A percentile compares a stretch with the other conserved stretches of the same genome.
phyloP scores from a whole-genome alignment of 2,329 filamentous ascomycete species.

The Aureobasidium melanogenum region DNA sequence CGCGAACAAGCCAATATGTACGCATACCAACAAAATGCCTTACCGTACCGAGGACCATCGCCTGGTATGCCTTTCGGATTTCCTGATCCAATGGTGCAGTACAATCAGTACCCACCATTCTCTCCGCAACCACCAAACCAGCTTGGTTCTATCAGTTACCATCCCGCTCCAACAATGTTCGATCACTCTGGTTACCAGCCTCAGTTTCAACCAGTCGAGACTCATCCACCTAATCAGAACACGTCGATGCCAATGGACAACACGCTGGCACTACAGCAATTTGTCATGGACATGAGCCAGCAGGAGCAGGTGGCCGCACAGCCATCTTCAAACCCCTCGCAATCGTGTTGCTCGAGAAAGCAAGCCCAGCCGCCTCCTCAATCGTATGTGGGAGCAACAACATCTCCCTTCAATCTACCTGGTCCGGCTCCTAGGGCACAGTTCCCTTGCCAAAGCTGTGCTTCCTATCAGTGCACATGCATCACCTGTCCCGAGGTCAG shows the following conservation, averaged over 20 bases:
- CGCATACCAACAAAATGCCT: not conserved
- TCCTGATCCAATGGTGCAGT: not conserved
- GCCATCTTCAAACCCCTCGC: not conserved
- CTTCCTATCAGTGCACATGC: conserved; percentile 13
- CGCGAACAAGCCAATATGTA: not conserved
- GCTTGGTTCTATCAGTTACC: too few species aligned
- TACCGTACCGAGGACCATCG: not conserved
- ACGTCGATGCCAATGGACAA: not conserved
- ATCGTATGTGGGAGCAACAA: not conserved
- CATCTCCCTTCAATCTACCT: not conserved
- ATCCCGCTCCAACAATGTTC: not conserved
- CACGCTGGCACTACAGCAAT: not conserved
- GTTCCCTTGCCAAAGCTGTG: conserved; percentile 13
- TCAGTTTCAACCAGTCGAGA: not conserved
- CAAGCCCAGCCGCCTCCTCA: not conserved
- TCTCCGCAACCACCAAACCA: not conserved
- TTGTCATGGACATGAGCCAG: not conserved
- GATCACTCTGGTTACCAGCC: not conserved
- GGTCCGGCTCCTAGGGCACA: not conserved
- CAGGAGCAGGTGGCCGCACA: not conserved
- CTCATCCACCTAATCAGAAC: not conserved
- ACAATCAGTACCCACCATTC: not conserved
- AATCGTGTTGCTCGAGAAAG: conserved; percentile 12
- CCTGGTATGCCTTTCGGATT: not conserved
- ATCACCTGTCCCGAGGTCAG: conserved; percentile 13